Evolutionary conservation across 2,329 filamentous ascomycete genomes (phyloP).

Genomic region (Cercospora beticola): DNA sequence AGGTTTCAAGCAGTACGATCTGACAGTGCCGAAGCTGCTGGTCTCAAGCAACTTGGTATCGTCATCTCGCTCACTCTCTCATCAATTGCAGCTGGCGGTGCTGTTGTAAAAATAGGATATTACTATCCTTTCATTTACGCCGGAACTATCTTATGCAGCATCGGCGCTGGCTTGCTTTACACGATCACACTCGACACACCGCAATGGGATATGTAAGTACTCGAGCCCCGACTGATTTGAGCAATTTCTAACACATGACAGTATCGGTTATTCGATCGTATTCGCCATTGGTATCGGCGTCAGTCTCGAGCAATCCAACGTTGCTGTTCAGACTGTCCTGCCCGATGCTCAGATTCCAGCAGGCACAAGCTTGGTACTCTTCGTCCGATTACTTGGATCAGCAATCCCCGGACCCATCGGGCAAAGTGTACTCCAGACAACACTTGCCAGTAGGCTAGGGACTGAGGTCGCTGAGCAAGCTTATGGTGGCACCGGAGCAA

Average conservation of each 20-base stretch:
- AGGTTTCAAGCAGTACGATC: slow-evolving; percentile 24
- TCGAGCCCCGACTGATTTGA: not conserved
- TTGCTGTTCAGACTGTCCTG: slow-evolving; percentile 20
- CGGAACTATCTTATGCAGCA: slow-evolving; percentile 41
- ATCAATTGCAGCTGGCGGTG: slow-evolving; percentile 40
- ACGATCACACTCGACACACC: slow-evolving; percentile 20
- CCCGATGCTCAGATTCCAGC: slow-evolving; percentile 12
- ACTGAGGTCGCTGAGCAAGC: not conserved
- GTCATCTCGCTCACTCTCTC: slow-evolving; percentile 43
- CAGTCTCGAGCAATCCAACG: slow-evolving; percentile 17
- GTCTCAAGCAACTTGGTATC: slow-evolving; percentile 19
- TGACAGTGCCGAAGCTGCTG: slow-evolving; percentile 15
- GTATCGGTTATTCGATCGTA: slow-evolving; percentile 27
- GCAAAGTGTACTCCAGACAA: slow-evolving; percentile 17
- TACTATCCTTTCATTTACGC: slow-evolving; percentile 48
- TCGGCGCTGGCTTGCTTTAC: slow-evolving; percentile 45
- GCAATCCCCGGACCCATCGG: slow-evolving; percentile 11
- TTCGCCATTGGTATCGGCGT: slow-evolving; percentile 19
- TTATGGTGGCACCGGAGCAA: slow-evolving; percentile 9
- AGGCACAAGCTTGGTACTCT: slow-evolving; percentile 11
- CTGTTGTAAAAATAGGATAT: slow-evolving; percentile 43
- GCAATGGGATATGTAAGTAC: slow-evolving; percentile 24
- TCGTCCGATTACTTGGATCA: slow-evolving; percentile 16
- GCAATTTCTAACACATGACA: slow-evolving; percentile 7
- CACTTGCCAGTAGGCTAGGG: slow-evolving; percentile 8